Conservation (phyloP, 345 rosid species). For the Gossypium raimondii region DNA sequence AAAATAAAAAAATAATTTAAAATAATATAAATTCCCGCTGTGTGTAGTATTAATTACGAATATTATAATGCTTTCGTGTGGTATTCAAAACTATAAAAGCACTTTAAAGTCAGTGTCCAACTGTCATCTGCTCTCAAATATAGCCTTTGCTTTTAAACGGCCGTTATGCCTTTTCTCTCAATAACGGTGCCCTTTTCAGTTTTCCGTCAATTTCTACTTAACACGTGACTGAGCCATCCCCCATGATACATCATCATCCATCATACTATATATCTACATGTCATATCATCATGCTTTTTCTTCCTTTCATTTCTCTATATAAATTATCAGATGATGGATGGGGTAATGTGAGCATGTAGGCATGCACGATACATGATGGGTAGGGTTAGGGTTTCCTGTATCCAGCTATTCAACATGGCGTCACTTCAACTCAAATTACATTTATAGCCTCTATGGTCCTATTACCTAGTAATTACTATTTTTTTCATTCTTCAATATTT, state of each 20-base stretch:
- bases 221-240: neutral
- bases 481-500: neutral
- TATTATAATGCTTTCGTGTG: neutral
- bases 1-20: no score
- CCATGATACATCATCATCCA: conserved; percentile 7
- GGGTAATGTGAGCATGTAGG: neutral
- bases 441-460: neutral
- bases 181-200: conserved; percentile 24
- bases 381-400: conserved; percentile 1
- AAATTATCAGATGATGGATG: neutral
- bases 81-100: neutral
- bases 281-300: conserved; percentile 8
- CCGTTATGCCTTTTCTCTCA: conserved; percentile 18
- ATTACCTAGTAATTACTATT: neutral
- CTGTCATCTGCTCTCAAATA: conserved; percentile 22
- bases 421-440: conserved; percentile 17
- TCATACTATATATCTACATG: neutral
- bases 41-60: no score
- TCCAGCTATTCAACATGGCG: conserved; percentile 11
- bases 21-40: no score
- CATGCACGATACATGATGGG: neutral
- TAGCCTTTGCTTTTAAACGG: conserved; percentile 24
- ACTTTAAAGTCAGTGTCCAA: conserved; percentile 19
- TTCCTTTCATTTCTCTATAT: neutral
- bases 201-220: conserved; percentile 30